A percentile compares a stretch with the other conserved stretches of the same genome.
Conservation (phyloP, 176 grass and related monocot species). For the Avena atlantica region DNA sequence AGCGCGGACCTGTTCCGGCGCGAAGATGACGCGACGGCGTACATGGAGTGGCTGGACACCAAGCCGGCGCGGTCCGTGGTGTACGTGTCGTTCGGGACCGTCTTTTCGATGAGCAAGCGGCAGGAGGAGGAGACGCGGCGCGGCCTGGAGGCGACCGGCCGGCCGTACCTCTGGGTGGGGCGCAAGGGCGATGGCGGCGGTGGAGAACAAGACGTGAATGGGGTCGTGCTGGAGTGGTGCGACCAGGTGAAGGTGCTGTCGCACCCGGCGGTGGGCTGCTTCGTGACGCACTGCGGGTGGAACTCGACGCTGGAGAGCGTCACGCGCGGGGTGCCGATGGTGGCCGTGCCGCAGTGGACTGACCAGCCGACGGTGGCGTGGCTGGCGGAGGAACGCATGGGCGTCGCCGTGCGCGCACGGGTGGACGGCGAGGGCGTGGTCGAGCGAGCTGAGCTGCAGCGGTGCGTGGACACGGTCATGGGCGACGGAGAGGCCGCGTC, state of each 20-base stretch:
- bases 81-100: conserved; percentile 65
- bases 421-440: conserved; percentile 31
- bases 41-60: conserved; percentile 58
- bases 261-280: conserved; percentile 49
- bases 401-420: conserved; percentile 45
- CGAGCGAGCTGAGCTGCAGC: conserved; percentile 42
- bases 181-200: conserved; percentile 18
- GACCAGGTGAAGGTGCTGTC: conserved; percentile 54
- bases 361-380: conserved; percentile 67
- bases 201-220: neutral
- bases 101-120: conserved; percentile 17
- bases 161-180: conserved; percentile 60
- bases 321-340: conserved; percentile 53
- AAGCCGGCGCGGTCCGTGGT: conserved; percentile 60
- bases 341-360: conserved; percentile 60
- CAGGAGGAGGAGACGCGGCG: conserved; percentile 50
- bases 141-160: conserved; percentile 42
- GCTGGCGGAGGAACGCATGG: conserved; percentile 48
- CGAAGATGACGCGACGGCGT: conserved; percentile 13
- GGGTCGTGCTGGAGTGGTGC: conserved; percentile 57
- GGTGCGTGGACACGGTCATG: conserved; percentile 49
- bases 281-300: conserved; percentile 71
- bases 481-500: conserved; percentile 32
- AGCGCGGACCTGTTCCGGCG: neutral
- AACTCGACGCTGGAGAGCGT: conserved; percentile 70